Evolutionary conservation across 2,329 filamentous ascomycete genomes (phyloP).

Genomic region (Emmonsiellopsis sp.): DNA sequence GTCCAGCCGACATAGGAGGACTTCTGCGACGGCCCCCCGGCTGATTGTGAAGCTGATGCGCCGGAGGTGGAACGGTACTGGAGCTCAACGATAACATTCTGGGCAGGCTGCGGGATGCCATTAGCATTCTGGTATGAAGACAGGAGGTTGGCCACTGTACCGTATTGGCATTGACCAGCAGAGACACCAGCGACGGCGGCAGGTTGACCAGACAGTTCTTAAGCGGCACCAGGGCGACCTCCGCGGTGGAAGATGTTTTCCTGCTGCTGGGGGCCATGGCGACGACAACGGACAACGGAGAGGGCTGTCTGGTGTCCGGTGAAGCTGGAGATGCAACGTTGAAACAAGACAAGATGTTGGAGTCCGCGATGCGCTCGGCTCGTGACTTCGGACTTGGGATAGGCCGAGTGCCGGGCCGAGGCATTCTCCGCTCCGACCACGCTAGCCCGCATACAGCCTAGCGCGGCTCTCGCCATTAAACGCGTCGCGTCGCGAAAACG

Average conservation of each 20-base stretch:
- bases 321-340: not conserved
- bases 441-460: slow-evolving; percentile 13
- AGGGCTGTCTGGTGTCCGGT: not conserved
- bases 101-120: slow-evolving; percentile 56
- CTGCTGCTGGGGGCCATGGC: slow-evolving; percentile 32
- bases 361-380: not conserved
- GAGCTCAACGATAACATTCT: slow-evolving; percentile 94
- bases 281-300: not conserved
- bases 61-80: slow-evolving; percentile 57
- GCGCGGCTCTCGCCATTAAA: slow-evolving; percentile 3
- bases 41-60: slow-evolving; percentile 36
- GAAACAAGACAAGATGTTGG: not conserved
- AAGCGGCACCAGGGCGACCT: slow-evolving; percentile 75
- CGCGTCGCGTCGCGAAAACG: slow-evolving; percentile 9
- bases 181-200: slow-evolving; percentile 69
- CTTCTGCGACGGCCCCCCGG: slow-evolving; percentile 45
- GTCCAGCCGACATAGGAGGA: slow-evolving; percentile 93
- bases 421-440: slow-evolving; percentile 23
- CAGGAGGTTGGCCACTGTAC: slow-evolving; percentile 44
- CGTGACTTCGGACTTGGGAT: slow-evolving; percentile 14
- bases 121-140: not conserved
- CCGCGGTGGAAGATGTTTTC: slow-evolving; percentile 58
- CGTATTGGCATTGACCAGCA: slow-evolving; percentile 83
- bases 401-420: slow-evolving; percentile 21
- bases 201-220: slow-evolving; percentile 95